Percentiles rank a stretch among this genome's conserved stretches.
These are phyloP conservation scores for Neurospora pannonica DNA, from an alignment of 495 filamentous ascomycete species.

Conservation along the genomic window DNA sequence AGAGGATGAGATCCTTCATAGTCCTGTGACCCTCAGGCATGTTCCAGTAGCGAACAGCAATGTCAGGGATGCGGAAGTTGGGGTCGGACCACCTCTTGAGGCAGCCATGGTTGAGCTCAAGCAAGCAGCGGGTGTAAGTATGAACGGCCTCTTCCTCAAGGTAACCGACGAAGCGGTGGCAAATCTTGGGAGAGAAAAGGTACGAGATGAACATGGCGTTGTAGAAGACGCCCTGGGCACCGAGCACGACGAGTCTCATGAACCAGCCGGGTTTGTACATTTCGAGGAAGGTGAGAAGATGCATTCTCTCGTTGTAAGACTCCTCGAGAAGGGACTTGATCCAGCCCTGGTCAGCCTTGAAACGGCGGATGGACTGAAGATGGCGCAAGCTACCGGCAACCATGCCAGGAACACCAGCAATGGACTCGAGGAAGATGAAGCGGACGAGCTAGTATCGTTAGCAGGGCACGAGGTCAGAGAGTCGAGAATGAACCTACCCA, in stretches of 20 bases:
- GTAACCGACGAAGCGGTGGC: constrained; percentile 94
- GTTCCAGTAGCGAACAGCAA: constrained; percentile 83
- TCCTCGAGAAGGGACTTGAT: constrained; percentile 95
- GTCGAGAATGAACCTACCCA: constrained; percentile 23
- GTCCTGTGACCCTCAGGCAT: constrained; percentile 78
- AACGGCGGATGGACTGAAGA: constrained; percentile 66
- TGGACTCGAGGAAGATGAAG: constrained; percentile 87
- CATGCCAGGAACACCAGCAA: constrained; percentile 95
- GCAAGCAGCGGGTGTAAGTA: constrained; percentile 82
- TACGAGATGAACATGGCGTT: constrained; percentile 88
- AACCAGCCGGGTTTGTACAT: constrained; percentile 84
- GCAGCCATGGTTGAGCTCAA: constrained; percentile 73
- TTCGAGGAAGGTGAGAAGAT: constrained; percentile 88
- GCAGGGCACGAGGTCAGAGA: background rate
- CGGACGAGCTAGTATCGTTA: constrained; percentile 47
- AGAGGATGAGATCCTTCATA: constrained; percentile 79
- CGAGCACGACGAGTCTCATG: constrained; percentile 81
- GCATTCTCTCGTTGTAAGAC: constrained; percentile 93
- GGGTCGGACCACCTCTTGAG: constrained; percentile 67
- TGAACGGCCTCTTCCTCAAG: constrained; percentile 95
- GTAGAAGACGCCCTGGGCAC: constrained; percentile 80
- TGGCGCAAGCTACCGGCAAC: constrained; percentile 91
- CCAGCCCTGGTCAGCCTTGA: constrained; percentile 95
- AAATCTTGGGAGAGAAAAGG: constrained; percentile 78
- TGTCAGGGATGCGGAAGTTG: constrained; percentile 71